Evolutionary conservation across 371 early-diverging fungal genomes (phyloP).

Genomic region (Lichtheimia corymbifera): DNA sequence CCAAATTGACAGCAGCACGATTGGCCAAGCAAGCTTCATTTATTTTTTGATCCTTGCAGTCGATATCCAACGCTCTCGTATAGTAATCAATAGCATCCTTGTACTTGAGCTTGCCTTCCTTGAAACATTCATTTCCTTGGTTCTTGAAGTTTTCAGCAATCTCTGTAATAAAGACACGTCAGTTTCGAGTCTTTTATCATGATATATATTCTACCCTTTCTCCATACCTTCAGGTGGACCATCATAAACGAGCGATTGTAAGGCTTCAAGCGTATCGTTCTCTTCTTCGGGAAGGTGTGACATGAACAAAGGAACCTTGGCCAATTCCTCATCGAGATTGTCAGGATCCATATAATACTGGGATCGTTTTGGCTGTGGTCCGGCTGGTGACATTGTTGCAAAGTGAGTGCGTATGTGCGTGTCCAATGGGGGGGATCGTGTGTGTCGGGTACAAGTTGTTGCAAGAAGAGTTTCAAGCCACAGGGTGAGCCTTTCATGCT

Average conservation of each 20-base stretch:
- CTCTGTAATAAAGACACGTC: slow-evolving; percentile 54
- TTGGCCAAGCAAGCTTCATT: slow-evolving; percentile 82
- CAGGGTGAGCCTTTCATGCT: no score
- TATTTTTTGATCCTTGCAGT: slow-evolving; percentile 75
- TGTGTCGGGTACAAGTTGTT: neutral
- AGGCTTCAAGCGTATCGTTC: slow-evolving; percentile 79
- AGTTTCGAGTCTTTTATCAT: neutral
- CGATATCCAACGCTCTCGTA: slow-evolving; percentile 82
- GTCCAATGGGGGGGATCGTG: neutral
- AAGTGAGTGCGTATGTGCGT: no score
- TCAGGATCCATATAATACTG: slow-evolving; percentile 46
- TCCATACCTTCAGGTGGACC: slow-evolving; percentile 91
- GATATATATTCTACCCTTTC: neutral
- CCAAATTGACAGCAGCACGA: slow-evolving; percentile 92
- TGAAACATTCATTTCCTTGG: slow-evolving; percentile 93
- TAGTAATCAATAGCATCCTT: slow-evolving; percentile 85
- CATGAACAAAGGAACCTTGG: slow-evolving; percentile 94
- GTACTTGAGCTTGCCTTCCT: slow-evolving; percentile 67
- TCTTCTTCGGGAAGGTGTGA: slow-evolving; percentile 72
- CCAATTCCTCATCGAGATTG: slow-evolving; percentile 60
- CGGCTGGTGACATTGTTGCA: slow-evolving; percentile 10
- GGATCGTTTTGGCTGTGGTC: slow-evolving; percentile 30
- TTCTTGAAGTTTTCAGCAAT: slow-evolving; percentile 92
- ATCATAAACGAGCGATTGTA: slow-evolving; percentile 88
- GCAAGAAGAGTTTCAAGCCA: no score